Evolutionary conservation across 192 early-diverging fungal species (phyloP).

Genomic region (Backusella tarrabulga): DNA sequence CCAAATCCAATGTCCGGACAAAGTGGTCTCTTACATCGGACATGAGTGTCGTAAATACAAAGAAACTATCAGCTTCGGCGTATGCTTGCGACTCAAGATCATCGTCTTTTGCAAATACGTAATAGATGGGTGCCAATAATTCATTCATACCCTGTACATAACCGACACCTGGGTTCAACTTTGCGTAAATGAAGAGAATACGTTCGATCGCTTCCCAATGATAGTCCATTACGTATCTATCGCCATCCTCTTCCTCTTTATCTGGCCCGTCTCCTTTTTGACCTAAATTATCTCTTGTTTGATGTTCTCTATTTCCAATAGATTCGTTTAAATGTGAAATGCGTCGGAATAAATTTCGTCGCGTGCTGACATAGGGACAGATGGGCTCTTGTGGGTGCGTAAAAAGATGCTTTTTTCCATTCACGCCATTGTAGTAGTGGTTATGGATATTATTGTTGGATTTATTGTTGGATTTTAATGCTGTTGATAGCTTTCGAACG

Average conservation of each 20-base stretch:
- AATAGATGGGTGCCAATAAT: constrained; percentile 77
- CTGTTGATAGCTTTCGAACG: constrained; percentile 29
- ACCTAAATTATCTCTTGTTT: not conserved
- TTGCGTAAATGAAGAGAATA: constrained; percentile 75
- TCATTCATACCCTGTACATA: constrained; percentile 92
- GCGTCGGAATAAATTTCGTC: constrained; percentile 59
- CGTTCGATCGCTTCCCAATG: constrained; percentile 80
- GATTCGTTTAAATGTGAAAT: constrained; percentile 63
- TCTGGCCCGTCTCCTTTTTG: not conserved
- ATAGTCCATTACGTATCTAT: constrained; percentile 47
- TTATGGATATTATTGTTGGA: not conserved
- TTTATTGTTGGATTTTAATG: constrained; percentile 22
- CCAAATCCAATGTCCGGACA: constrained; percentile 67
- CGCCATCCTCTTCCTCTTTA: not conserved
- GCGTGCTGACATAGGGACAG: constrained; percentile 46
- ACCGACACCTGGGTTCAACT: constrained; percentile 75
- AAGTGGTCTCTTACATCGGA: constrained; percentile 75
- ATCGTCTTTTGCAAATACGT: constrained; percentile 60
- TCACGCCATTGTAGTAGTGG: not conserved
- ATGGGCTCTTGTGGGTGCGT: constrained; percentile 14
- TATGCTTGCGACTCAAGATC: constrained; percentile 43
- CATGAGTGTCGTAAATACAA: constrained; percentile 67
- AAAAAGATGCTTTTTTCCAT: constrained; percentile 15
- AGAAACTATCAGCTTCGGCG: constrained; percentile 80
- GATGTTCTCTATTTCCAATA: constrained; percentile 40